A percentile compares a stretch with the other conserved stretches of the same genome.
Conservation (phyloP, 2,329 filamentous ascomycete species). For the Chaetomium sp. region DNA sequence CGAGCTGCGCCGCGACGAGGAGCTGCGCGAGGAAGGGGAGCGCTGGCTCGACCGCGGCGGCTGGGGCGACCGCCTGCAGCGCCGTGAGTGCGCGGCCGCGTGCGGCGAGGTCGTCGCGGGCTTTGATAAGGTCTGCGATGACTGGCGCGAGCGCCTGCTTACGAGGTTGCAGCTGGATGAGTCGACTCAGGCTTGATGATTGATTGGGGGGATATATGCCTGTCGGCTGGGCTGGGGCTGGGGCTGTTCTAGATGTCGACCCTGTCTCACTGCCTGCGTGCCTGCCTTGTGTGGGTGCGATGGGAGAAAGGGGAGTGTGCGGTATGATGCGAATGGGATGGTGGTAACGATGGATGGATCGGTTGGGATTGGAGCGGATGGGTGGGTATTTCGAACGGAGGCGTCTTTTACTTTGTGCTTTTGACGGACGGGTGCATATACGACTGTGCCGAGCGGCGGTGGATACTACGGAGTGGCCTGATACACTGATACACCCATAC, state of each 20-base stretch:
- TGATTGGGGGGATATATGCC: too few relatives aligned
- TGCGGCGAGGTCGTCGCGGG: slow-evolving; percentile 88
- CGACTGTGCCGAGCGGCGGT: neutral
- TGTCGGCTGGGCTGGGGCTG: too few relatives aligned
- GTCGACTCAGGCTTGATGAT: slow-evolving; percentile 17
- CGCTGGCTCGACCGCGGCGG: slow-evolving; percentile 78
- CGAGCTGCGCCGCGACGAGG: slow-evolving; percentile 81
- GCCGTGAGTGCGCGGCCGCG: slow-evolving; percentile 78
- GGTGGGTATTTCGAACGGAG: too few relatives aligned
- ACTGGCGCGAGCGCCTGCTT: slow-evolving; percentile 76
- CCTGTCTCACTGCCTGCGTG: neutral
- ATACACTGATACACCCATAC: neutral
- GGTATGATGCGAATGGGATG: neutral
- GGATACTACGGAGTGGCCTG: neutral
- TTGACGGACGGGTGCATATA: neutral
- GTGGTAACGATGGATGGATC: too few relatives aligned
- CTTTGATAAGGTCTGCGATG: slow-evolving; percentile 87
- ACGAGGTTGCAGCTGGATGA: slow-evolving; percentile 62
- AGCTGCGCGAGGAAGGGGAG: slow-evolving; percentile 79
- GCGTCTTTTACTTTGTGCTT: too few relatives aligned
- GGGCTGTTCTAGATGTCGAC: neutral
- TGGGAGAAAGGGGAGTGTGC: neutral
- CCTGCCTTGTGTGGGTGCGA: neutral
- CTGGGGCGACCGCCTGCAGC: slow-evolving; percentile 76
- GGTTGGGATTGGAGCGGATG: neutral